Base-by-base conservation (phyloP, 2,329 filamentous ascomycete species). In the Chrysosporium keratinophilum region DNA sequence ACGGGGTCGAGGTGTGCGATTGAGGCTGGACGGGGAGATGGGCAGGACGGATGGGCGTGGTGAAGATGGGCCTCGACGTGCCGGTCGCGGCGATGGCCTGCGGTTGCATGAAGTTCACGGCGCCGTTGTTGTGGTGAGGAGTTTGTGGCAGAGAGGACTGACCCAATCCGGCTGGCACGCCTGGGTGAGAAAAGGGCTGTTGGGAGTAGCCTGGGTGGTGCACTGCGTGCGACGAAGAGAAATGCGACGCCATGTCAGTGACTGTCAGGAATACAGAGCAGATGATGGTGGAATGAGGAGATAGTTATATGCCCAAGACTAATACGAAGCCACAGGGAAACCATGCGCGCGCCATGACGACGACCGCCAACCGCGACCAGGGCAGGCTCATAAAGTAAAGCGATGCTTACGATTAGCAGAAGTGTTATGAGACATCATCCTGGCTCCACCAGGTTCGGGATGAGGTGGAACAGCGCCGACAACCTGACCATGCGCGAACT, bases 111-210 rank as follows among this genome's bases (percentile, higher is more conserved):
- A 58, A 54, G 40, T 54, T 39, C 33, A 44, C 39, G 31, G 50
- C 12, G 23, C 47, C 34, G 17, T 54, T 52, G 51, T 50, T 35
- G 53, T 47, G 52, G 57, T 54, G 53, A 44, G 53, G 42, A 35
- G 43, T 50, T 33, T 61, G 61, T 10, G 58, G 58, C 33, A 57
- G 58, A 37, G 58, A 49, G 20, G 61, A 57, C 48, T 62, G 62
- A 40, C 58, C 44, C 17, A 56, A 28, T 10, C 44, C 37, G n/a
- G 42, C 31, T 12, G 54, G 54, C 9, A 56, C n/a, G 17, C 39
- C 48, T 31, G 52, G 35, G 28, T 57, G 55, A 31, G 51, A 39
- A 45, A 54, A 57, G 35, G 56, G 14, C 37, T 42, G 53, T 7
- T 51, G 43, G 33, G 55, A 40, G 41, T 52, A 57, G 14, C 46